Conservation (phyloP, 2,329 filamentous ascomycete genomes). For the Sporothrix mexicana region DNA sequence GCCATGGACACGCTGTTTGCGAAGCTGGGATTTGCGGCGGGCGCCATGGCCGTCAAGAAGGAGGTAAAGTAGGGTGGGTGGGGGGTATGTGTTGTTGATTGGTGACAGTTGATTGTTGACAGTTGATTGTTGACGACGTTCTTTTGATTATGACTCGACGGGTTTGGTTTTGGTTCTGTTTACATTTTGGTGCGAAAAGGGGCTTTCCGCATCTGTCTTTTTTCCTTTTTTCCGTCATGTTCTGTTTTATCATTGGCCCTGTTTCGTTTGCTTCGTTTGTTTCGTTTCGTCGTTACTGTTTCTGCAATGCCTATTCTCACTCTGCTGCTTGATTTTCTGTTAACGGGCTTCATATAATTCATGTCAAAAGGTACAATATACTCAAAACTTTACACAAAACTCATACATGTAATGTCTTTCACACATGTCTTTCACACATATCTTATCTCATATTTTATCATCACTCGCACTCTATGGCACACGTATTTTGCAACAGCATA, state of each 20-base stretch:
- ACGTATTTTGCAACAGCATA: slow-evolving; percentile 14
- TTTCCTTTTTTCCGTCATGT: background rate
- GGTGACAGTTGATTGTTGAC: background rate
- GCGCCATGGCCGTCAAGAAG: slow-evolving; percentile 14
- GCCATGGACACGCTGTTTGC: slow-evolving; percentile 89
- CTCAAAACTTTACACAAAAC: background rate
- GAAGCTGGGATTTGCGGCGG: slow-evolving; percentile 61
- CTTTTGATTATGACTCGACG: slow-evolving; percentile 4
- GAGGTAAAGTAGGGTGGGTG: background rate
- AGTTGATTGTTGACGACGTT: background rate
- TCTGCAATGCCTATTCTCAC: slow-evolving; percentile 1
- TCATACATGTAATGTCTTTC: background rate
- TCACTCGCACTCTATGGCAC: background rate
- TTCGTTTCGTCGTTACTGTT: background rate
- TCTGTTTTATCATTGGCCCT: too few relatives aligned
- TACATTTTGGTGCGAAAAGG: background rate
- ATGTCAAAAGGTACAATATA: slow-evolving; percentile 18
- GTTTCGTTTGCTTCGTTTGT: too few relatives aligned
- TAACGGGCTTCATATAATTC: background rate
- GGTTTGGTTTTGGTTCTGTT: background rate
- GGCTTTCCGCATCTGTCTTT: background rate
- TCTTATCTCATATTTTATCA: background rate
- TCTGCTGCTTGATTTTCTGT: background rate
- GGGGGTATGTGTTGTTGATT: background rate
- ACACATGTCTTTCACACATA: background rate